Base-by-base conservation (phyloP, 768 basidiomycete species). In the Leucosporidium creatinivorum region DNA sequence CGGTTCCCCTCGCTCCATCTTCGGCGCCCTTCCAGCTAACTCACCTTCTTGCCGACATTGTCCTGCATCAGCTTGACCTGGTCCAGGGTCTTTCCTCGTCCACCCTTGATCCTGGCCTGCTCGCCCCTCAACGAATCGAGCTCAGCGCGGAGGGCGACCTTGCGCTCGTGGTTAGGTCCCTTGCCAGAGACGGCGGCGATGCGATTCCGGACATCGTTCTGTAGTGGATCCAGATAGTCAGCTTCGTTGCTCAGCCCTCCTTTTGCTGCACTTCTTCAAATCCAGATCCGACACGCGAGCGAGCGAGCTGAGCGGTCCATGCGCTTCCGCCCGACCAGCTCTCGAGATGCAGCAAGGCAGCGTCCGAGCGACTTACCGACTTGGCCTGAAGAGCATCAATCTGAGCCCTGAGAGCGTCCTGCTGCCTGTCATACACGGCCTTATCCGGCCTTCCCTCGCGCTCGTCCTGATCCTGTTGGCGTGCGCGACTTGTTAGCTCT, bases 31-130 rank as follows among this genome's bases (percentile, higher is more conserved):
- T 31, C 5, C 25, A 49, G 33, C 21, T 48, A 23, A 64, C 78
- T 33, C 23, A 89, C 92, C 85, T 92, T 94, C 80, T 89, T 89
- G 77, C 85, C 82, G 60, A 93, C 82, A 48, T 77, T 80, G 9
- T 94, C 93, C 76, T 93, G 85, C 55, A 92, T 75, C 15, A 83
- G 73, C 77, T 89, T 91, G 70, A 96, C 79, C 78, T 93, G 87
- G 44, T 93, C 91, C 55, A 85, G 77, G 57, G 87, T 79, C 80
- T 90, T 91, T 30, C 81, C 78, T 72, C 90, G 81, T 21, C 85
- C 84, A 31, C 77, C 76, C 82, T 94, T 96, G 80, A 80, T 85
- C 67, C 81, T 83, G 44, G 88, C 87, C 80, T 97, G 96, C 70
- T 88, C 83, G 18, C 82, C 83, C 33, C 90, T 86, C 68, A 98